Conservation (phyloP, 495 filamentous ascomycete species). For the Penicillium cosmopolitanum region DNA sequence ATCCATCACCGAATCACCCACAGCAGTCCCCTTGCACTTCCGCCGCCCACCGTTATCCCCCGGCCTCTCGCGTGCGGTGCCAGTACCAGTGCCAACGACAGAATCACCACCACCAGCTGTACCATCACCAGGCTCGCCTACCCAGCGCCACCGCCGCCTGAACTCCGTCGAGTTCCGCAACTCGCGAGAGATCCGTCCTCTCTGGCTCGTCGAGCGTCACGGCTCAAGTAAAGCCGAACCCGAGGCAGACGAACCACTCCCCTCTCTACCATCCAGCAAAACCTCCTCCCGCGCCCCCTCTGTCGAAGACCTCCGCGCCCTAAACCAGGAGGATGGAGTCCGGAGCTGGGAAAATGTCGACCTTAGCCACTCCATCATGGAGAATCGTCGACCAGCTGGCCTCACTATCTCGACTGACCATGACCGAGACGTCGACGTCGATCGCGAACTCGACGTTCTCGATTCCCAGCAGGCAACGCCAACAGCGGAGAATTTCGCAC, state of each 20-base stretch:
- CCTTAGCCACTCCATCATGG: conserved; percentile 27
- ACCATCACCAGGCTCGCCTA: conserved; percentile 35
- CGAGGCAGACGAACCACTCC: conserved; percentile 42
- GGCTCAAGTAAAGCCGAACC: conserved; percentile 43
- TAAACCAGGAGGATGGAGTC: conserved; percentile 33
- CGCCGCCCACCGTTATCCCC: conserved; percentile 50
- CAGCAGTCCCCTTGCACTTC: conserved; percentile 55
- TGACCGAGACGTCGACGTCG: conserved; percentile 9
- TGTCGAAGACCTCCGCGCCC: conserved; percentile 42
- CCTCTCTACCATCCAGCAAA: conserved; percentile 55
- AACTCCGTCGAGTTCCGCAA: conserved; percentile 52
- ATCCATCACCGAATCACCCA: conserved; percentile 45
- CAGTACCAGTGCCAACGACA: conserved; percentile 16
- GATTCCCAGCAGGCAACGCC: conserved; percentile 34
- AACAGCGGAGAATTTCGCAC: conserved; percentile 21
- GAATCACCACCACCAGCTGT: conserved; percentile 26
- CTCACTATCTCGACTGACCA: conserved; percentile 29
- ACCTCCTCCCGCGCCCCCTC: conserved; percentile 49
- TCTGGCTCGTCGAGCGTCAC: conserved; percentile 55
- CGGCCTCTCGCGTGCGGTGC: conserved; percentile 36
- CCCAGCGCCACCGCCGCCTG: conserved; percentile 43
- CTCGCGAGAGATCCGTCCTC: conserved; percentile 51
- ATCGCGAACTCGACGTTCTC: conserved; percentile 23
- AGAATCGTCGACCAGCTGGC: conserved; percentile 21
- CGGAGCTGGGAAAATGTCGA: conserved; percentile 39